Evolutionary conservation across 2,329 filamentous ascomycete species (phyloP), one percentile per base, ranked within the genome.

Genomic region (Sclerotinia spermophila): DNA sequence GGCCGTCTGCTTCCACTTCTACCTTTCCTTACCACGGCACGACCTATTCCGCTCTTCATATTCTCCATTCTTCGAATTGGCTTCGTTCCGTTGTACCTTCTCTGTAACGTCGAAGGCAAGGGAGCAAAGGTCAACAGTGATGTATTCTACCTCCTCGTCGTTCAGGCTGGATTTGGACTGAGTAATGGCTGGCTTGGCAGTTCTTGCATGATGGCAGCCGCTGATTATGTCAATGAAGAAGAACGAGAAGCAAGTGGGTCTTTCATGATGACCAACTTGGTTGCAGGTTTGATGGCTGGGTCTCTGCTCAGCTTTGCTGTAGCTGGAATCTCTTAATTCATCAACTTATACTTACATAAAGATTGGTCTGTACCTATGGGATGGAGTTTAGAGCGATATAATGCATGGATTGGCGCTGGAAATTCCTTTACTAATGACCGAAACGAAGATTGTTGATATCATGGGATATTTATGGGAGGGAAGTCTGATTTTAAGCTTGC

Each of bases 181-280:
- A 92, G 89, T 15, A 98, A 95, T 79, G 96, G 96, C 1, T 98
- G 92, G 85, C 81, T 99, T 21, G 91, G 92, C 42, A 93, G 92
- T 70, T 91, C 87, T 75, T 93, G 92, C 80, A 98, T 99, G 94
- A 97, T 98, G 88, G 91, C 91, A 1, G 91, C 94, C 0, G 88
- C 87, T 0, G 89, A 92, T 75, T 95, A 90, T 87, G 94, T 98
- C 1, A 90, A 90, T 5, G 87, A 90, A 2, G 89, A 90, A 15
- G 95, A 99, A 83, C 86, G 92, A 45, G 94, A 97, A 82, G 94
- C 93, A 8, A 90, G 94, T 0, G 96, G 95, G 61, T 93, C 92
- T 1, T 98, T 98, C 80, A 98, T 99, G 96, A 91, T 92, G 5
- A 81, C 97, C 73, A 93, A 91, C 80, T 86, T 98, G n/a, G 92